Percentiles rank a stretch among this genome's conserved stretches.
These are phyloP conservation scores for Spergularia marina DNA, from an alignment of 148 eudicot species.

Conservation along the genomic window DNA sequence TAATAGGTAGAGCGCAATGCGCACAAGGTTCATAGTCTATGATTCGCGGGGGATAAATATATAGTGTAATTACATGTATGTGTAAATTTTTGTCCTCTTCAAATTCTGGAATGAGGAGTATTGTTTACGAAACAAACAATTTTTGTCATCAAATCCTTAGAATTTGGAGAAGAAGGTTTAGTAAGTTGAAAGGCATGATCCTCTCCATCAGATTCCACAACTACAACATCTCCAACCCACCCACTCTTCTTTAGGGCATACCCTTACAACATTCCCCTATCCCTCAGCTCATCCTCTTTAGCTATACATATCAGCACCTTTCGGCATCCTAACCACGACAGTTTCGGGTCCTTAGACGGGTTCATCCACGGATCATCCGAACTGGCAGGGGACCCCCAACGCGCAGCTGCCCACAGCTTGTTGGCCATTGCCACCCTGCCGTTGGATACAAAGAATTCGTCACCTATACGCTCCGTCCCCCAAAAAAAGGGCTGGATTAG, in stretches of 20 bases:
- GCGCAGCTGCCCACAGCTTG: background rate
- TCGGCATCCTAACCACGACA: conserved; percentile 17
- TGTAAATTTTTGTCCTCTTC: too few species aligned
- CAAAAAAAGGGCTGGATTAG: background rate
- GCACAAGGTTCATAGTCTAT: too few species aligned
- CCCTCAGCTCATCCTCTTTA: conserved; percentile 19
- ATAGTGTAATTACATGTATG: too few species aligned
- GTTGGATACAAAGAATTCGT: background rate
- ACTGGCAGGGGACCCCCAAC: conserved; percentile 3
- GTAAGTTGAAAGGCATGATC: conserved; percentile 32
- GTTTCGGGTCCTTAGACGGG: conserved; percentile 25
- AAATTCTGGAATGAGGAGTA: background rate
- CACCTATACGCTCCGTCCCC: background rate
- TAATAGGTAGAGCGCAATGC: too few species aligned
- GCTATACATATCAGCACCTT: conserved; percentile 28
- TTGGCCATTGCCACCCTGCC: background rate
- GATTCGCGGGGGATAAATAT: too few species aligned
- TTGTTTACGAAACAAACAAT: conserved; percentile 4
- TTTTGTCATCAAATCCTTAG: conserved; percentile 14
- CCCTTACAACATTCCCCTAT: conserved; percentile 28
- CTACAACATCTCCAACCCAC: conserved; percentile 14
- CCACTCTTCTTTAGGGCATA: too few species aligned
- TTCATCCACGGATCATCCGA: conserved; percentile 29
- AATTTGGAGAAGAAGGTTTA: conserved; percentile 19
- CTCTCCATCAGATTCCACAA: conserved; percentile 26